A percentile compares a stretch with the other conserved stretches of the same genome.
These are phyloP conservation scores for Cercospora janseana DNA, from an alignment of 2,329 filamentous ascomycete genomes.

Conservation along the genomic window DNA sequence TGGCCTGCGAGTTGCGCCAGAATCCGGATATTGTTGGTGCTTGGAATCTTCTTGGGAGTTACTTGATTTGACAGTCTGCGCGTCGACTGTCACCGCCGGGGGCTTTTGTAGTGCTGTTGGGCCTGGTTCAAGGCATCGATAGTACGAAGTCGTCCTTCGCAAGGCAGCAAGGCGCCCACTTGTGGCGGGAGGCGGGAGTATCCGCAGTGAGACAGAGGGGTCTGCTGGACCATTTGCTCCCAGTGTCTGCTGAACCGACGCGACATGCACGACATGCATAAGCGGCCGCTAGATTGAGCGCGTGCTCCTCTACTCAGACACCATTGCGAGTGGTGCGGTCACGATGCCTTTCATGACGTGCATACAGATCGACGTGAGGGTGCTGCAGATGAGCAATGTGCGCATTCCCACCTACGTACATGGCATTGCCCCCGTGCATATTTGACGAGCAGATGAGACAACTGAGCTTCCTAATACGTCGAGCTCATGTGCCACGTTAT, in stretches of 20 bases:
- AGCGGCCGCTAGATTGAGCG: conserved; percentile 1
- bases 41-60: too few relatives aligned
- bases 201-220: conserved; percentile 3
- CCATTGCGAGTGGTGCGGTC: background rate
- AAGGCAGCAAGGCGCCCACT: conserved; percentile 13
- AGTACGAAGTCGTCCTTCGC: conserved; percentile 9
- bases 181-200: background rate
- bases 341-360: too few relatives aligned
- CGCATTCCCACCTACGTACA: too few relatives aligned
- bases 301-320: background rate
- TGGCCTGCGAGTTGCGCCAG: background rate
- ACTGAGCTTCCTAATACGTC: too few relatives aligned
- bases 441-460: too few relatives aligned
- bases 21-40: background rate
- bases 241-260: background rate
- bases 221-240: conserved; percentile 6
- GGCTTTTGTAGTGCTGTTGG: too few relatives aligned
- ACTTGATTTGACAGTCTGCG: too few relatives aligned
- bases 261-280: conserved; percentile 10
- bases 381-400: too few relatives aligned
- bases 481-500: too few relatives aligned
- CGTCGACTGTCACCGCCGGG: too few relatives aligned
- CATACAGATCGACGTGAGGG: too few relatives aligned
- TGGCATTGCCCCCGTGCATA: too few relatives aligned
- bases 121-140: conserved; percentile 9